Conservation (phyloP, 73 alveolate species). For the Symbiodinium pilosum region DNA sequence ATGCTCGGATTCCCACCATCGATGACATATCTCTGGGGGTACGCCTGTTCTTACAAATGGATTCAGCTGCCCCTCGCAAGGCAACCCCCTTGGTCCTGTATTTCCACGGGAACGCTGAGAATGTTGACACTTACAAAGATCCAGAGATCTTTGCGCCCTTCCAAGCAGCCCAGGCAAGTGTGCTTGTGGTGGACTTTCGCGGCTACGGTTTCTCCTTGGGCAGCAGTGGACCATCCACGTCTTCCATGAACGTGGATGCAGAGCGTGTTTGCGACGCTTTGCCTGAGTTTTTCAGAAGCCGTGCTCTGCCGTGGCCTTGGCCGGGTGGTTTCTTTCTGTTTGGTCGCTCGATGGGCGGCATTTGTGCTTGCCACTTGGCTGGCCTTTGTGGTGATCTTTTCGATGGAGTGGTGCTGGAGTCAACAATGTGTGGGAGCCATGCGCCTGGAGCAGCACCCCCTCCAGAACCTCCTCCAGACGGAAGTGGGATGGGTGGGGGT, state of each 20-base stretch:
- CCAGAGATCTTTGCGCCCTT: constrained; percentile 38
- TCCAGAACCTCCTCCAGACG: constrained; percentile 45
- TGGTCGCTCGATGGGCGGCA: constrained; percentile 84
- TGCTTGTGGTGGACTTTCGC: constrained; percentile 58
- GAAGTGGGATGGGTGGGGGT: neutral
- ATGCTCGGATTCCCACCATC: constrained; percentile 7
- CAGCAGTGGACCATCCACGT: constrained; percentile 26
- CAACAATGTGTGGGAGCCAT: constrained; percentile 83
- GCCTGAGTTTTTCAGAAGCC: neutral
- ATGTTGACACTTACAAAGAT: constrained; percentile 75
- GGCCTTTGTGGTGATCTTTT: constrained; percentile 33
- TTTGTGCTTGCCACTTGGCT: constrained; percentile 66
- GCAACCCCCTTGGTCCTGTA: constrained; percentile 40
- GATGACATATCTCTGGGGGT: constrained; percentile 34
- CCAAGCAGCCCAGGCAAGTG: constrained; percentile 19
- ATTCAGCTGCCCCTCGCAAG: neutral
- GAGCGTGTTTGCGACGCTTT: constrained; percentile 43
- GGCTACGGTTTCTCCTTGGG: constrained; percentile 93
- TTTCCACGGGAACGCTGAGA: constrained; percentile 81
- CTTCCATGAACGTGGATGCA: constrained; percentile 27
- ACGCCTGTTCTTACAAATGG: constrained; percentile 13
- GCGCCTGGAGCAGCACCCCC: constrained; percentile 78
- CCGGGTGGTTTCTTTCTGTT: constrained; percentile 72
- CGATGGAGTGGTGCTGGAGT: constrained; percentile 61
- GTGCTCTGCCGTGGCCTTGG: constrained; percentile 89